These are phyloP conservation scores for Ceratocystiopsis sp. DNA, from an alignment of 2,329 filamentous ascomycete genomes.

Conservation along the genomic window DNA sequence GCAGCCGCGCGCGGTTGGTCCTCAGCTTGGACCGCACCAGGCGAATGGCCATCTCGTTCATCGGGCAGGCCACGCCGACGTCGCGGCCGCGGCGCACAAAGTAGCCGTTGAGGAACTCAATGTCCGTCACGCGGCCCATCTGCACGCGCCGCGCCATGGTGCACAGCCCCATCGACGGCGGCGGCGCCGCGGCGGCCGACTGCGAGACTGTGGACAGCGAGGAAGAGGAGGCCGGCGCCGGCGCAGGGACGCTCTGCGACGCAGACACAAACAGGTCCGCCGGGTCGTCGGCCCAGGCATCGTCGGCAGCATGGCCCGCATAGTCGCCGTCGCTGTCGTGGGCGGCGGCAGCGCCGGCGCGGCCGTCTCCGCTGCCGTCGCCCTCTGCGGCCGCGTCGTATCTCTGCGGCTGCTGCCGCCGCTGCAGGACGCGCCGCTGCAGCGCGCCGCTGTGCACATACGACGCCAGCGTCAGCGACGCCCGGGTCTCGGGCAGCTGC, in stretches of 20 bases:
- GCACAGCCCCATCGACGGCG: constrained; percentile 20
- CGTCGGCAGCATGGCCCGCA: too few species aligned
- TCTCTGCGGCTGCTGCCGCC: constrained; percentile 6
- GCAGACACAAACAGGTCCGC: too few species aligned
- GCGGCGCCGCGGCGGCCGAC: constrained; percentile 22
- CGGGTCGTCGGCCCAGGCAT: too few species aligned
- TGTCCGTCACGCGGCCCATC: constrained; percentile 48
- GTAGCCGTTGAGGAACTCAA: constrained; percentile 80
- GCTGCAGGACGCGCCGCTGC: constrained; percentile 40
- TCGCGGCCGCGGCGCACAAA: constrained; percentile 57
- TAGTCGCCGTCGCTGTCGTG: background rate
- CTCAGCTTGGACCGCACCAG: constrained; percentile 54
- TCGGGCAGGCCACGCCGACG: constrained; percentile 51
- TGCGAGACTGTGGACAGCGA: background rate
- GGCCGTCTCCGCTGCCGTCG: constrained; percentile 20
- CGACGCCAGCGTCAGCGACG: constrained; percentile 36
- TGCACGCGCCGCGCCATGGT: constrained; percentile 52
- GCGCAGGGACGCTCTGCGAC: too few species aligned
- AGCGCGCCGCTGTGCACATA: constrained; percentile 43
- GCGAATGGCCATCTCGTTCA: constrained; percentile 56
- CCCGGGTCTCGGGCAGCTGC: constrained; percentile 54
- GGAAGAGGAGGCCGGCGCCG: background rate
- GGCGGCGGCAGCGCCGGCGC: background rate
- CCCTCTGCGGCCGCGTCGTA: constrained; percentile 16
- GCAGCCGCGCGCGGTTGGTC: background rate